Evolutionary conservation across 192 early-diverging fungal species (phyloP), one percentile per base, ranked within the genome.

Genomic region (Coemansia sp.): DNA sequence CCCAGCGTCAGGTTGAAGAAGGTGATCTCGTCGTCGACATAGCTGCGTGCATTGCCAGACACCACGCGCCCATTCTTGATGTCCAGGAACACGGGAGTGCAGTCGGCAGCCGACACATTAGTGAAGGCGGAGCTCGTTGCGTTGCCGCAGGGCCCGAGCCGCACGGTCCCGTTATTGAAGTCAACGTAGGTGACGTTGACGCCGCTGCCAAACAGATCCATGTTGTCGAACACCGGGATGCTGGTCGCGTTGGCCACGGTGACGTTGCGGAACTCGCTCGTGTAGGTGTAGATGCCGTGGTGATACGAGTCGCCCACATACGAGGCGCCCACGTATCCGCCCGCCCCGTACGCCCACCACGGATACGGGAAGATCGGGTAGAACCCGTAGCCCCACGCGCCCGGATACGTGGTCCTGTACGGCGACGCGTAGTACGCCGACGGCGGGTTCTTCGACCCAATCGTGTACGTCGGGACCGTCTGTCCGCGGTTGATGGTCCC

Each of bases 301-400:
- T 61, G 57, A 37, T 70, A 64, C 16, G 58, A 37, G 42, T 44
- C 48, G 15, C 32, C 37, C 13, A 64, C 40, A 48, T 82, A 82
- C 6, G 74, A 47, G 0, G 71, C 39, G 9, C 68, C 71, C 1
- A 44, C 15, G 56, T 47, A 82, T 18, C 13, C 39, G 41, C 79
- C 79, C n/a, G 61, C 52, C 10, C 74, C 79, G 41, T 82, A 82
- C 32, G 79, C 79, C 79, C 79, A 82, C 49, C 45, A 82, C 6
- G 79, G 79, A 23, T 82, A 82, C 10, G 79, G 79, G 42, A 68
- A 82, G 8, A 82, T 64, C 2, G 79, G 79, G 43, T 82, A 82
- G 32, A 64, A 82, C 10, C 79, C 79, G 42, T 82, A 82, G 18
- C 79, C 79, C 79, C 79, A 82, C 2, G 79, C 74, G 0, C 79